Percentiles rank a stretch among this genome's conserved stretches.
Evolutionary conservation across 169 alveolate species (phyloP).

Genomic region (Cryptosporidium sp.): DNA sequence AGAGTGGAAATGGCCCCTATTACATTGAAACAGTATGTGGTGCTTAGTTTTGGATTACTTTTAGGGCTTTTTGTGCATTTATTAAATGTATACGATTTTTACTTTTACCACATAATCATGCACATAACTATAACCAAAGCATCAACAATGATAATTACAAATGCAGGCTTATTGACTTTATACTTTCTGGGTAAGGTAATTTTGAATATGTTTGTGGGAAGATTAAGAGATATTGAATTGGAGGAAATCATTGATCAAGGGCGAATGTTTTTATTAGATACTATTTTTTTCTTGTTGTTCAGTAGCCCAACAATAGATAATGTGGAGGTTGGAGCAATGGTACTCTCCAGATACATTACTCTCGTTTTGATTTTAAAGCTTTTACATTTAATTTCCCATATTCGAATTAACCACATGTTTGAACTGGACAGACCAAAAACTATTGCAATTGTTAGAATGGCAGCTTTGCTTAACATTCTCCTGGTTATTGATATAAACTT

Average conservation of each 20-base stretch:
- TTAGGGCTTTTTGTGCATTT: constrained; percentile 34
- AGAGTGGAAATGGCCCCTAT: constrained; percentile 23
- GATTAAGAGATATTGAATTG: constrained; percentile 17
- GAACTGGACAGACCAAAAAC: constrained; percentile 85
- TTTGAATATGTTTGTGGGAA: constrained; percentile 38
- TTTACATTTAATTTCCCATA: constrained; percentile 84
- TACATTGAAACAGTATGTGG: constrained; percentile 41
- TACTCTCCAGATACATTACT: constrained; percentile 81
- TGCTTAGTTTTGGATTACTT: constrained; percentile 17
- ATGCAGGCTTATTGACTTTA: constrained; percentile 28
- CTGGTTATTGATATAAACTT: constrained; percentile 79
- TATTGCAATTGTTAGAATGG: constrained; percentile 75
- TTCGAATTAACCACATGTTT: constrained; percentile 84
- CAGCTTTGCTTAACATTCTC: constrained; percentile 67
- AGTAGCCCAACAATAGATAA: constrained; percentile 87
- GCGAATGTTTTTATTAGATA: constrained; percentile 86
- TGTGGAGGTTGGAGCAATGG: constrained; percentile 82
- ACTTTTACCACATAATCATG: constrained; percentile 49
- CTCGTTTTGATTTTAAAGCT: constrained; percentile 83
- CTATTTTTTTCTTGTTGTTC: constrained; percentile 85
- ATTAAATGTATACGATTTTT: constrained; percentile 43
- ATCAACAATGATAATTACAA: constrained; percentile 48
- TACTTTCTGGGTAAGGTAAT: constrained; percentile 11
- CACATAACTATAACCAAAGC: constrained; percentile 60
- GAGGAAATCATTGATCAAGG: constrained; percentile 86